A percentile compares a stretch with the other conserved stretches of the same genome.
phyloP scores from a whole-genome alignment of 176 grass and related monocot genomes.

The Saccharum spontaneum region DNA sequence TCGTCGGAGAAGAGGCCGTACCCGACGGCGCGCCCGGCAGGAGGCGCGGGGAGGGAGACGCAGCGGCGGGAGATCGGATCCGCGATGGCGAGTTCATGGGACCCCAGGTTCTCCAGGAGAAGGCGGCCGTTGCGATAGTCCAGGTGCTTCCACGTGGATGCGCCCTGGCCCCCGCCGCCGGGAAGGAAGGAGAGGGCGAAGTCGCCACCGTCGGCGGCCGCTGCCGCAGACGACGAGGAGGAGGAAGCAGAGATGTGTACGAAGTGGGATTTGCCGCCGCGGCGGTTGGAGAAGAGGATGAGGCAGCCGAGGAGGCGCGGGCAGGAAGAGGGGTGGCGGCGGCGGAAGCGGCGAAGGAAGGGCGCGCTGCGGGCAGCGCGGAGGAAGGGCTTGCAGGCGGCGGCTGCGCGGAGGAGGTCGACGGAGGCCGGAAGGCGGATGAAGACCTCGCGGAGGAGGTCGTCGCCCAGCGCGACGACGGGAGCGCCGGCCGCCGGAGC shows the following conservation, averaged over 20 bases:
- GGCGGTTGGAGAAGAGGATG: background rate
- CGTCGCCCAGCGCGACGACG: slow-evolving; percentile 33
- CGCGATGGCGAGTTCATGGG: slow-evolving; percentile 33
- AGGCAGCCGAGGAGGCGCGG: slow-evolving; percentile 40
- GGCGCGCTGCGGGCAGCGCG: slow-evolving; percentile 27
- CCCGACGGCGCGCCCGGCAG: slow-evolving; percentile 7
- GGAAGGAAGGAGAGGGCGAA: slow-evolving; percentile 42
- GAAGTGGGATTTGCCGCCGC: background rate
- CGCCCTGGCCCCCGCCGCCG: background rate
- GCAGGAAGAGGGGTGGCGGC: slow-evolving; percentile 43
- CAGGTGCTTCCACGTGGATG: slow-evolving; percentile 31
- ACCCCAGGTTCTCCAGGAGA: background rate
- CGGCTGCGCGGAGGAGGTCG: slow-evolving; percentile 34
- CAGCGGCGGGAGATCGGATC: slow-evolving; percentile 25
- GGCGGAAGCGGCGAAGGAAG: slow-evolving; percentile 52
- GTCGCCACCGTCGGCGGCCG: background rate
- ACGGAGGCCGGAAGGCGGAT: slow-evolving; percentile 22
- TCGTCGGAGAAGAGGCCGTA: slow-evolving; percentile 45
- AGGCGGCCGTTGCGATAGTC: slow-evolving; percentile 44
- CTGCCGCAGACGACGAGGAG: background rate
- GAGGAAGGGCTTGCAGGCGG: slow-evolving; percentile 47
- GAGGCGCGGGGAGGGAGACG: background rate
- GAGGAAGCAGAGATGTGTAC: background rate
- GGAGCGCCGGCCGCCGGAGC: slow-evolving; percentile 29
- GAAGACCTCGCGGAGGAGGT: slow-evolving; percentile 44